Conservation (phyloP, 495 filamentous ascomycete genomes). For the Xylaria grammica region DNA sequence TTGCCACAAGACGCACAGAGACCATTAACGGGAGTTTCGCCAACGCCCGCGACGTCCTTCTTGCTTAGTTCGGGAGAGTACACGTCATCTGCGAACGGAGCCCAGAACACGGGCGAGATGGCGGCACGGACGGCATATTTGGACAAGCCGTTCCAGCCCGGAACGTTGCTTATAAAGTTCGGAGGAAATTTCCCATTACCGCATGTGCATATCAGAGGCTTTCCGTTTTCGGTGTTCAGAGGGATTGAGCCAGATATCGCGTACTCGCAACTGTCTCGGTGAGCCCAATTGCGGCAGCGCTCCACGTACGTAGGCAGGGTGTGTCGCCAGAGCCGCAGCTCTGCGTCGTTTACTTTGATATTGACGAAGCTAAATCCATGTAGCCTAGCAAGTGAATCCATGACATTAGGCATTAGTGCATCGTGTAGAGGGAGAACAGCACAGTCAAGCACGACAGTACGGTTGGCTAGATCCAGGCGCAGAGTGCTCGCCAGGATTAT, state of each 20-base stretch:
- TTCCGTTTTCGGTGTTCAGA: slow-evolving; percentile 27
- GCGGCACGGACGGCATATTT: slow-evolving; percentile 39
- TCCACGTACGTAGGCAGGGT: slow-evolving; percentile 44
- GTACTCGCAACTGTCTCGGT: slow-evolving; percentile 40
- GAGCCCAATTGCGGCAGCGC: slow-evolving; percentile 42
- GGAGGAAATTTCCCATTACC: slow-evolving; percentile 42
- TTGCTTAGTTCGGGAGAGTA: not conserved
- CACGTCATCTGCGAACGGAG: slow-evolving; percentile 37
- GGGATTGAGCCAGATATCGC: slow-evolving; percentile 27
- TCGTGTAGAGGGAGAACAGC: no score
- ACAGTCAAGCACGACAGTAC: no score
- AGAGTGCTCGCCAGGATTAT: slow-evolving; percentile 13
- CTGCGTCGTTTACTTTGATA: slow-evolving; percentile 26
- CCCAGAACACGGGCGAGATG: slow-evolving; percentile 41
- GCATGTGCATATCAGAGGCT: slow-evolving; percentile 38
- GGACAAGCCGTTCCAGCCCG: slow-evolving; percentile 31
- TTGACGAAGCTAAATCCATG: no score
- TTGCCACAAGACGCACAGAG: slow-evolving; percentile 1
- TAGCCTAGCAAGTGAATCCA: no score
- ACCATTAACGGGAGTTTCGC: not conserved
- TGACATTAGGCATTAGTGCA: no score
- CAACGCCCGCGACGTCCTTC: not conserved
- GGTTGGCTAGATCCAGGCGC: no score
- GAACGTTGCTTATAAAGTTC: slow-evolving; percentile 31
- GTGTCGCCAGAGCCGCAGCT: slow-evolving; percentile 45